Conservation (phyloP, 164 flowering plant genomes). For the Liriodendron chinense region DNA sequence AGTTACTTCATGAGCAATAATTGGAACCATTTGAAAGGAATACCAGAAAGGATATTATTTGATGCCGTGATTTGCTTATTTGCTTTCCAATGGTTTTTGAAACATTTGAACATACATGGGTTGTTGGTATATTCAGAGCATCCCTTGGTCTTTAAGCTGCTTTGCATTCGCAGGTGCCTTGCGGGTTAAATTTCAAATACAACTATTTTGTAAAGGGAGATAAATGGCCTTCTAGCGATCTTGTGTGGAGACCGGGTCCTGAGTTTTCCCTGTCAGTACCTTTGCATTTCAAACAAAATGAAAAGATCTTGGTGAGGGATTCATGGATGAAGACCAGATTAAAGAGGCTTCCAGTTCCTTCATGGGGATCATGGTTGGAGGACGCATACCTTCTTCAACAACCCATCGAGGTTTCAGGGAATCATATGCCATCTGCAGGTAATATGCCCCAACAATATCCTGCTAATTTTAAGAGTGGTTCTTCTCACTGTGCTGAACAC, state of each 20-base stretch:
- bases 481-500: slow-evolving; percentile 69
- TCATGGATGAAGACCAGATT: slow-evolving; percentile 43
- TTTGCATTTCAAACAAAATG: slow-evolving; percentile 21
- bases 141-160: not conserved
- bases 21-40: too few species aligned
- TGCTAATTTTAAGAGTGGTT: slow-evolving; percentile 1
- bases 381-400: slow-evolving; percentile 25
- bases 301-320: slow-evolving; percentile 49
- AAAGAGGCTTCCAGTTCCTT: slow-evolving; percentile 27
- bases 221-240: slow-evolving; percentile 42
- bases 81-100: not conserved
- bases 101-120: not conserved
- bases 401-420: slow-evolving; percentile 8
- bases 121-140: not conserved
- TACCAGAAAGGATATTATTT: too few species aligned
- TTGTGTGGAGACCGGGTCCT: slow-evolving; percentile 69
- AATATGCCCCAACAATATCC: slow-evolving; percentile 10
- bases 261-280: slow-evolving; percentile 56
- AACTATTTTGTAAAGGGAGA: slow-evolving; percentile 59
- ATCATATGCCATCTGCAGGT: slow-evolving; percentile 39
- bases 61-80: too few species aligned
- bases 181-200: slow-evolving; percentile 51
- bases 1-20: too few species aligned
- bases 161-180: slow-evolving; percentile 43
- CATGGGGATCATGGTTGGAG: slow-evolving; percentile 63